A percentile compares a stretch with the other conserved stretches of the same genome.
Evolutionary conservation across 768 basidiomycete genomes (phyloP).

Genomic region (Candolleomyces aberdarensis): DNA sequence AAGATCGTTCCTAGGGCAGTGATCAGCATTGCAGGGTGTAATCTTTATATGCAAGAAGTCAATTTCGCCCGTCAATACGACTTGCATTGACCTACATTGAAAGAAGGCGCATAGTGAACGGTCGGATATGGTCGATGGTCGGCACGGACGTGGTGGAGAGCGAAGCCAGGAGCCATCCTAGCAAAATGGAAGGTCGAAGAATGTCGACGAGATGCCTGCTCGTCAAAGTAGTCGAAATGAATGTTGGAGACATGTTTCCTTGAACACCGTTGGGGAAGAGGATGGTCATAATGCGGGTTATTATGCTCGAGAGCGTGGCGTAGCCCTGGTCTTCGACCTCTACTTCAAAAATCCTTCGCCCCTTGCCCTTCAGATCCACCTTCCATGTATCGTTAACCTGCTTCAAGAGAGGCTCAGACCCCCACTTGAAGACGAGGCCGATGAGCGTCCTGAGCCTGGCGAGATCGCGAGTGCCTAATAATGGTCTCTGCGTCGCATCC

Average conservation of each 20-base stretch:
- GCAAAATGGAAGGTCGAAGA: conserved; percentile 53
- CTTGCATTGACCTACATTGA: conserved; percentile 48
- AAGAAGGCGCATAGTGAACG: conserved; percentile 53
- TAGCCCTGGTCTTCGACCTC: conserved; percentile 34
- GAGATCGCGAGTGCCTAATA: conserved; percentile 67
- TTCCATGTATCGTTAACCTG: conserved; percentile 42
- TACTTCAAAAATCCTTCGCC: conserved; percentile 44
- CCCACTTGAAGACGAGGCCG: conserved; percentile 73
- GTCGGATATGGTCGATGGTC: conserved; percentile 46
- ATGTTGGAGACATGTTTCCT: conserved; percentile 50
- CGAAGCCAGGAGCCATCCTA: conserved; percentile 73
- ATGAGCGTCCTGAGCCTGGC: conserved; percentile 58
- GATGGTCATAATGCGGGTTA: conserved; percentile 42
- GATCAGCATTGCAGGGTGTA: conserved; percentile 66
- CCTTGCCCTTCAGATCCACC: conserved; percentile 22
- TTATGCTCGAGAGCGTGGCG: conserved; percentile 37
- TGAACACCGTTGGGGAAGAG: conserved; percentile 53
- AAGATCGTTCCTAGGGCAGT: conserved; percentile 60
- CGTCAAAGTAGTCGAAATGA: conserved; percentile 58
- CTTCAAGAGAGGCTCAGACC: conserved; percentile 49
- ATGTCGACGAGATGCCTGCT: conserved; percentile 55
- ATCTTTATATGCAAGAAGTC: conserved; percentile 34
- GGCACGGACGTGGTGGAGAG: conserved; percentile 33
- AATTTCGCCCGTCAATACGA: conserved; percentile 7
- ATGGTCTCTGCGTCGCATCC: conserved; percentile 6